Conservation (phyloP, 345 rosid species). For the Gossypium australe region DNA sequence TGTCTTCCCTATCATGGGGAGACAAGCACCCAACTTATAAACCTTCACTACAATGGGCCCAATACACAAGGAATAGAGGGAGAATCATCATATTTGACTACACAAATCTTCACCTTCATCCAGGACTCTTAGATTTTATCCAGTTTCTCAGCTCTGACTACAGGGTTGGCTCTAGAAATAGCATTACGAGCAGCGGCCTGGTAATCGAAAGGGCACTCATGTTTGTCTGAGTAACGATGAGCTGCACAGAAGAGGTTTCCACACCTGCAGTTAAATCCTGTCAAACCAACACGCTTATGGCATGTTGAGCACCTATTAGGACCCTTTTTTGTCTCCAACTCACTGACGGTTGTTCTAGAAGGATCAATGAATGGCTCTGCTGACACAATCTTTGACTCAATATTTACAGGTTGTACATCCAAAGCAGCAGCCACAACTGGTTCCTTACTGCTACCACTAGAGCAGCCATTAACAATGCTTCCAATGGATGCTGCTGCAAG, state of each 20-base stretch:
- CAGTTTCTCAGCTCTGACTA: slow-evolving; percentile 56
- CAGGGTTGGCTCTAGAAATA: slow-evolving; percentile 58
- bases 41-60: neutral
- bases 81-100: slow-evolving; percentile 15
- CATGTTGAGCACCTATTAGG: slow-evolving; percentile 60
- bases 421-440: slow-evolving; percentile 34
- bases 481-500: slow-evolving; percentile 69
- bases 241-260: slow-evolving; percentile 54
- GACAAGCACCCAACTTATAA: slow-evolving; percentile 17
- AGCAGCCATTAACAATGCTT: slow-evolving; percentile 46
- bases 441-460: slow-evolving; percentile 34
- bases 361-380: slow-evolving; percentile 32
- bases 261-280: slow-evolving; percentile 63
- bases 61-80: neutral
- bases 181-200: slow-evolving; percentile 43
- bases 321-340: slow-evolving; percentile 56
- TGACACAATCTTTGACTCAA: slow-evolving; percentile 32
- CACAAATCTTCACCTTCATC: slow-evolving; percentile 4
- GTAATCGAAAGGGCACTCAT: slow-evolving; percentile 58
- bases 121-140: slow-evolving; percentile 39
- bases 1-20: slow-evolving; percentile 24
- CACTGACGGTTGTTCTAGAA: slow-evolving; percentile 24
- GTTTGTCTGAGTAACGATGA: slow-evolving; percentile 76
- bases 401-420: slow-evolving; percentile 32
- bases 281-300: slow-evolving; percentile 51